Conservation (phyloP, 1,284 basidiomycete genomes). For the Amylostereum areolatum region DNA sequence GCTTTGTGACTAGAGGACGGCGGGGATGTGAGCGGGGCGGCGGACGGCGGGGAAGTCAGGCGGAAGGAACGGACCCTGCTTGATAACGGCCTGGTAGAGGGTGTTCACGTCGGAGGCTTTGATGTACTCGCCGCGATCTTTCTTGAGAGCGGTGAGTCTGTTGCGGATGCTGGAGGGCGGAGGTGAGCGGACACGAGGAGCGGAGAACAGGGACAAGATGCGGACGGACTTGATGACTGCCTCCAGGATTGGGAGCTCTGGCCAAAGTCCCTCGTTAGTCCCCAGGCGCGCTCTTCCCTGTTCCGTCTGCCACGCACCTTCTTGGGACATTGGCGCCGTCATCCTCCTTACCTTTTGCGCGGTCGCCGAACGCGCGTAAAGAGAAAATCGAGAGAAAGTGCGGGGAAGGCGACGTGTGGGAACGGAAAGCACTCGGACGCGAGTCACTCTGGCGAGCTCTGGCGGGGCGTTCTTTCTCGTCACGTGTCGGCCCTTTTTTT, state of each 20-base stretch:
- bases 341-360: no score
- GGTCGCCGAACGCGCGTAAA: no score
- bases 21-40: constrained; percentile 5
- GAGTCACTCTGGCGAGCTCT: no score
- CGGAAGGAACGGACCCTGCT: constrained; percentile 64
- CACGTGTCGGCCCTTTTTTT: no score
- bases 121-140: constrained; percentile 84
- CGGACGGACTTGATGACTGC: constrained; percentile 89
- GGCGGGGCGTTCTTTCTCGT: no score
- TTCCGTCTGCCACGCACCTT: constrained; percentile 49
- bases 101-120: constrained; percentile 90
- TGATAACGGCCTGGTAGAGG: constrained; percentile 91
- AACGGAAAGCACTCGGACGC: no score
- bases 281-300: no score
- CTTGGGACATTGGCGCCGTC: constrained; percentile 65
- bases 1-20: constrained; percentile 66
- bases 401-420: no score
- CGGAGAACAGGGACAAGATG: constrained; percentile 5
- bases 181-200: constrained; percentile 11
- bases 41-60: constrained; percentile 3
- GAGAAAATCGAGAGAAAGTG: no score
- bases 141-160: constrained; percentile 82
- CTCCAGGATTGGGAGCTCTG: constrained; percentile 93
- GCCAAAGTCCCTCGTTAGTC: no score
- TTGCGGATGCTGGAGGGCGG: constrained; percentile 76